These are phyloP conservation scores for Aspergillus hiratsukae DNA, from an alignment of 2,329 filamentous ascomycete species.

Conservation along the genomic window DNA sequence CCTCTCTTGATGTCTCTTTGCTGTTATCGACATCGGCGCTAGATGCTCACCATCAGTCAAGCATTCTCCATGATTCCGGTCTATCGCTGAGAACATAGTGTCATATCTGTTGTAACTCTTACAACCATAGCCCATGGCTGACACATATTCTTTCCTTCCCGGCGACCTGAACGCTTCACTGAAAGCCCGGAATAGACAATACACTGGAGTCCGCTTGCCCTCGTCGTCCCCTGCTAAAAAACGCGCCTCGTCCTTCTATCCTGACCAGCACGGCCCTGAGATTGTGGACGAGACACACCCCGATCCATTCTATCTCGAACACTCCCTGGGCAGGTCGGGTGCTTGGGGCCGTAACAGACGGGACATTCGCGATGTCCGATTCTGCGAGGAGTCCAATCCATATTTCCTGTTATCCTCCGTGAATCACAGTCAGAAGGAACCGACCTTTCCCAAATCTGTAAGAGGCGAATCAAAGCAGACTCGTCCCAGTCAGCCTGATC, in stretches of 20 bases:
- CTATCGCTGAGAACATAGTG: conserved; percentile 6
- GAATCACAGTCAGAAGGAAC: conserved; percentile 16
- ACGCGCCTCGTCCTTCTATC: conserved; percentile 29
- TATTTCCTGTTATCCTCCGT: conserved; percentile 29
- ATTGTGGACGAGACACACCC: conserved; percentile 31
- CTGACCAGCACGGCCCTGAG: conserved; percentile 18
- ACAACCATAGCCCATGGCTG: conserved; percentile 36
- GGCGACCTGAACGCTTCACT: conserved; percentile 31
- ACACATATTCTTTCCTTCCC: conserved; percentile 28
- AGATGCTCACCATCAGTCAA: conserved; percentile 7
- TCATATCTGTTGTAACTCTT: conserved; percentile 5
- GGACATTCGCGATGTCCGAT: conserved; percentile 29
- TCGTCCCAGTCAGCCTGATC: conserved; percentile 16
- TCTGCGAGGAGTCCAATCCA: conserved; percentile 25
- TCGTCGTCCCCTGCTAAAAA: conserved; percentile 25
- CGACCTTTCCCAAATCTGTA: conserved; percentile 5
- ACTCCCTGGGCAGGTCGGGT: conserved; percentile 27
- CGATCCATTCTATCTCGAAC: conserved; percentile 39
- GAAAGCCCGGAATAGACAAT: conserved; percentile 28
- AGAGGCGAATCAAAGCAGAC: conserved; percentile 11
- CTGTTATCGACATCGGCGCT: conserved; percentile 1
- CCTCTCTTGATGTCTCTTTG: conserved; percentile 8
- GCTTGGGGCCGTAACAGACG: conserved; percentile 22
- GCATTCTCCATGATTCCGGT: conserved; percentile 5
- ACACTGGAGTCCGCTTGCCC: conserved; percentile 27